Evolutionary conservation across 2,329 filamentous ascomycete genomes (phyloP).

Genomic region (Aspergillus glaucus): DNA sequence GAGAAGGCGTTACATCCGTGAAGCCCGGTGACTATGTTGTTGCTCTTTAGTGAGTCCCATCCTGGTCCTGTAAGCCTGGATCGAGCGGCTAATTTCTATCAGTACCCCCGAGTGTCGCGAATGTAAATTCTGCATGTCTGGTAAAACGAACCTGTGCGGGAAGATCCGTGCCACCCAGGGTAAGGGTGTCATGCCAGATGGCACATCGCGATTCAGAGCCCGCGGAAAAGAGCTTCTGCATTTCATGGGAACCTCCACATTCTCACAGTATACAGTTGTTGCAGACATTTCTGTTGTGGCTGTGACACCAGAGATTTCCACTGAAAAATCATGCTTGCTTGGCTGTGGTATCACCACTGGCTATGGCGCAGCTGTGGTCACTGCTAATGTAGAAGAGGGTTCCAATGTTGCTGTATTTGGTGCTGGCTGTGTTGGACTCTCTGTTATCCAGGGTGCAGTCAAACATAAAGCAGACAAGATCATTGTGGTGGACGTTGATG

Average conservation of each 20-base stretch:
- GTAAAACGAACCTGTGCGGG: constrained; percentile 98
- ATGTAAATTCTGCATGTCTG: constrained; percentile 99
- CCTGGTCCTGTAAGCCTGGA: too few relatives aligned
- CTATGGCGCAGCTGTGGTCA: constrained; percentile 91
- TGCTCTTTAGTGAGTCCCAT: constrained; percentile 56
- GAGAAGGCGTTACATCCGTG: constrained; percentile 89
- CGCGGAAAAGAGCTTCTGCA: constrained; percentile 93
- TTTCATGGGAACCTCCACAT: constrained; percentile 99
- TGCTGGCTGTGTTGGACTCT: constrained; percentile 90
- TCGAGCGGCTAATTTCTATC: too few relatives aligned
- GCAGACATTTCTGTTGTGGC: constrained; percentile 97
- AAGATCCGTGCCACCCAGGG: constrained; percentile 98
- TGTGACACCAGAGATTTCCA: constrained; percentile 81
- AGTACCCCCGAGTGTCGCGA: constrained; percentile 87
- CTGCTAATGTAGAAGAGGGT: constrained; percentile 83
- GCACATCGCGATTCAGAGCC: constrained; percentile 87
- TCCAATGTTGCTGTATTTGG: constrained; percentile 89
- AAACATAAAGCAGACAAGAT: constrained; percentile 65
- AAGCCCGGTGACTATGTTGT: constrained; percentile 90
- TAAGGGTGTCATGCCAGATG: constrained; percentile 93
- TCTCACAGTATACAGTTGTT: constrained; percentile 97
- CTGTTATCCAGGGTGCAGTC: constrained; percentile 88
- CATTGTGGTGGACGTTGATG: constrained; percentile 71
- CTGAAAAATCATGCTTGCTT: constrained; percentile 92
- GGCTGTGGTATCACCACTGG: constrained; percentile 98